A percentile compares a stretch with the other conserved stretches of the same genome.
Evolutionary conservation across 192 early-diverging fungal species (phyloP).

Genomic region (Podila horticola): DNA sequence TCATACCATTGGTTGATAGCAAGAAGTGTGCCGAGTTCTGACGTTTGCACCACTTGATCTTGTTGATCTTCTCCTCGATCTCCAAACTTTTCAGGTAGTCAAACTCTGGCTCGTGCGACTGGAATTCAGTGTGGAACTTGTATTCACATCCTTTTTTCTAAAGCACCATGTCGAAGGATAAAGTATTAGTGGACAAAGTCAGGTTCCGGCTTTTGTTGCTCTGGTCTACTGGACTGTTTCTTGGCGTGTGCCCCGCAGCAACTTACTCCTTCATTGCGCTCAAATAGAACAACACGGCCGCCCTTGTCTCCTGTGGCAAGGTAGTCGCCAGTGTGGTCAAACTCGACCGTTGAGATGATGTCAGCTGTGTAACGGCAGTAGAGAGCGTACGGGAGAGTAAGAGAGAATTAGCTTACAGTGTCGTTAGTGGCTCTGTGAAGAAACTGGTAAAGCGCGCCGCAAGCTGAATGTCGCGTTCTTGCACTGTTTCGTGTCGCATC

Average conservation of each 20-base stretch:
- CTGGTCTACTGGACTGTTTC: background rate
- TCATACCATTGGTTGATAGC: conserved; percentile 92
- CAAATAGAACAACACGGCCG: conserved; percentile 96
- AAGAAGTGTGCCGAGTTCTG: conserved; percentile 97
- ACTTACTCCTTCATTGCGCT: conserved; percentile 95
- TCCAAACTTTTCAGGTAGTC: conserved; percentile 99
- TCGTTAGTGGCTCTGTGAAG: too few species aligned
- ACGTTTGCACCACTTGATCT: conserved; percentile 98
- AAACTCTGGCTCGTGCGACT: conserved; percentile 99
- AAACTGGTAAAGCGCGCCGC: too few species aligned
- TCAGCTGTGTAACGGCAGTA: conserved; percentile 72
- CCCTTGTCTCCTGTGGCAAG: conserved; percentile 98
- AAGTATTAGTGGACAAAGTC: background rate
- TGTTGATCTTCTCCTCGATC: conserved; percentile 99
- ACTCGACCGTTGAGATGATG: conserved; percentile 99
- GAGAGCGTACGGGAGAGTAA: background rate
- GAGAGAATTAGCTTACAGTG: background rate
- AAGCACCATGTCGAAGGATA: too few species aligned
- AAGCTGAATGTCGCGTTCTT: too few species aligned
- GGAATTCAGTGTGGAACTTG: conserved; percentile 99
- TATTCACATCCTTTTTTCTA: conserved; percentile 99
- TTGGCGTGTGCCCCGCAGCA: background rate
- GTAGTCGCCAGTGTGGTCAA: conserved; percentile 97
- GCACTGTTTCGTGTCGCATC: too few species aligned
- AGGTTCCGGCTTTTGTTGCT: background rate